Conservation (phyloP, 306 rosid species). For the Vigna radiata region DNA sequence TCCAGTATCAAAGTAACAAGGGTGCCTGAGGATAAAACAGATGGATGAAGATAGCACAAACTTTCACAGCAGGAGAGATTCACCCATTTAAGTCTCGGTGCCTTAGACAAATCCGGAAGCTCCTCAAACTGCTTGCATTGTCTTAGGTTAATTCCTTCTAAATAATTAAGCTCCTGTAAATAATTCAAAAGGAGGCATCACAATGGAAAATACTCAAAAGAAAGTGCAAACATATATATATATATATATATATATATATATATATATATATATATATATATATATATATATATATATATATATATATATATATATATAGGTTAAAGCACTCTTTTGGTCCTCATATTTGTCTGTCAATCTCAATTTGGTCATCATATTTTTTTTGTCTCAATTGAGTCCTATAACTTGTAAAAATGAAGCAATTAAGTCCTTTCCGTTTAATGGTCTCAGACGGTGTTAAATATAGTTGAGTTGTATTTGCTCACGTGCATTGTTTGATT, state of each 20-base stretch:
- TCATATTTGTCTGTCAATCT: too few relatives aligned
- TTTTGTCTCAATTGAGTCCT: too few relatives aligned
- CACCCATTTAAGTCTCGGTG: slow-evolving; percentile 31
- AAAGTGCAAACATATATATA: not conserved
- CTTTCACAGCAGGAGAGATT: slow-evolving; percentile 36
- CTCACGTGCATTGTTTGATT: too few relatives aligned
- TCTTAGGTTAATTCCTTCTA: slow-evolving; percentile 25
- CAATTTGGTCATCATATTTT: too few relatives aligned
- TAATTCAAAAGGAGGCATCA: not conserved
- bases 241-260: not conserved
- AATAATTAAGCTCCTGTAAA: slow-evolving; percentile 19
- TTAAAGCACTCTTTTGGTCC: too few relatives aligned
- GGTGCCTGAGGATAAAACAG: not conserved
- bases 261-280: not conserved
- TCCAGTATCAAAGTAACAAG: slow-evolving; percentile 30
- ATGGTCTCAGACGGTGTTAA: too few relatives aligned
- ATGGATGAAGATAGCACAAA: slow-evolving; percentile 23
- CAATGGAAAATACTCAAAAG: not conserved
- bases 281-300: too few relatives aligned
- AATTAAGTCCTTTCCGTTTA: too few relatives aligned
- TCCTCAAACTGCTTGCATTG: not conserved
- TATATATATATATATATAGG: not conserved
- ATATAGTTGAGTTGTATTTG: too few relatives aligned
- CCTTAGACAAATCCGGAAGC: slow-evolving; percentile 39
- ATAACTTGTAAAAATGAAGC: too few relatives aligned